Percentiles rank a stretch among this genome's conserved stretches.
These are phyloP conservation scores for Tephrocybe sp. DNA, from an alignment of 768 basidiomycete species.

Conservation along the genomic window DNA sequence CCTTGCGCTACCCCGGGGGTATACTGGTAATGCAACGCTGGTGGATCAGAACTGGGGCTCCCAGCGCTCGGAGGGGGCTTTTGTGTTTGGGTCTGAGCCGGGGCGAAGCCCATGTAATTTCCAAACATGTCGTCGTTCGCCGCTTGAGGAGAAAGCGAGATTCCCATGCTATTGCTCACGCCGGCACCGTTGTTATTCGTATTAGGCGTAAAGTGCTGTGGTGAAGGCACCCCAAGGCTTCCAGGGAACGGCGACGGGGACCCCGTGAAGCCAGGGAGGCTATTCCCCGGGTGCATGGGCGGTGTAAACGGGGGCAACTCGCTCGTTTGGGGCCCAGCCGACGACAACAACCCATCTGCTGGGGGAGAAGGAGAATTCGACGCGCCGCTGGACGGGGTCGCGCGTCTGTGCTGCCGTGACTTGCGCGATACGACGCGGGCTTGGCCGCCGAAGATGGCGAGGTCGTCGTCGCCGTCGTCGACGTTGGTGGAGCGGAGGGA, in stretches of 20 bases:
- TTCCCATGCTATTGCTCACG: not conserved
- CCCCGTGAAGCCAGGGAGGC: conserved; percentile 25
- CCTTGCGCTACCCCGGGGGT: not conserved
- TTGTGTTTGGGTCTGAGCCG: conserved; percentile 18
- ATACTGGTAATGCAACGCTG: conserved; percentile 1
- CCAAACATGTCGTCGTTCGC: conserved; percentile 21
- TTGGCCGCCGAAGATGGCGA: conserved; percentile 56
- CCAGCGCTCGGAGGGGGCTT: conserved; percentile 9
- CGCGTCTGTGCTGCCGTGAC: conserved; percentile 7
- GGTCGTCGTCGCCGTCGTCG: conserved; percentile 40
- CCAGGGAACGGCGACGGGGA: conserved; percentile 10
- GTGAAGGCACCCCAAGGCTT: not conserved
- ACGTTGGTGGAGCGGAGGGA: conserved; percentile 7
- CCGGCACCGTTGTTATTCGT: not conserved
- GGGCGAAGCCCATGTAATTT: conserved; percentile 22
- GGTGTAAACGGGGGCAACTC: not conserved
- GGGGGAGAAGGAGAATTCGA: conserved; percentile 17
- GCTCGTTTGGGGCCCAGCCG: not conserved
- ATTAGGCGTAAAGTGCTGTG: not conserved
- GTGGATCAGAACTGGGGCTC: not conserved
- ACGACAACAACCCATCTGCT: conserved; percentile 8
- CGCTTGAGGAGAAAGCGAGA: conserved; percentile 5
- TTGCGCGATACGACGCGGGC: conserved; percentile 34
- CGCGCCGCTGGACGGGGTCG: not conserved
- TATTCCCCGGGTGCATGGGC: not conserved